Conservation (phyloP, 352 stramenopile species). For the Globisporangium cederbergense region DNA sequence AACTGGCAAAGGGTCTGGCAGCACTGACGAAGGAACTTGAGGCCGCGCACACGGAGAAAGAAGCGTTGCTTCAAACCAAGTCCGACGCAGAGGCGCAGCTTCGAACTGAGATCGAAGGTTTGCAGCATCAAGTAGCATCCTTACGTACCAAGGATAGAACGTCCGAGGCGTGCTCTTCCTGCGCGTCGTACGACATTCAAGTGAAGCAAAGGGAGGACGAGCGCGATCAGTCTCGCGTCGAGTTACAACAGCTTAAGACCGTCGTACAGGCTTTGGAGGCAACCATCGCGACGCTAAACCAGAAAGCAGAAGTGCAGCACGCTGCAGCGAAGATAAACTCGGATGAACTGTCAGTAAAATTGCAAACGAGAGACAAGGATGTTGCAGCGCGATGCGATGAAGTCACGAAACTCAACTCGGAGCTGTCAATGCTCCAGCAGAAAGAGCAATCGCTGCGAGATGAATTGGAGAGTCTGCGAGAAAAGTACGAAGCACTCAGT, state of each 20-base stretch:
- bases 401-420: slow-evolving; percentile 5
- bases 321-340: not conserved
- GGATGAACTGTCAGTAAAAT: slow-evolving; percentile 2
- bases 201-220: slow-evolving; percentile 8
- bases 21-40: slow-evolving; percentile 5
- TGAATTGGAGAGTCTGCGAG: not conserved
- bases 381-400: slow-evolving; percentile 17
- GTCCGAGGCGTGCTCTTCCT: not conserved
- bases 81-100: not conserved
- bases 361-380: slow-evolving; percentile 19
- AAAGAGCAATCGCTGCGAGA: not conserved
- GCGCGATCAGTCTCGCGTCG: slow-evolving; percentile 14
- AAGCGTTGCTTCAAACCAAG: not conserved
- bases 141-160: not conserved
- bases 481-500: not conserved
- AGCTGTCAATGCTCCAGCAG: not conserved
- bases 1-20: not conserved
- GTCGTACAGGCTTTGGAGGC: not conserved
- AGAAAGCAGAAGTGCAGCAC: slow-evolving; percentile 12
- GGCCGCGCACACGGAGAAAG: not conserved
- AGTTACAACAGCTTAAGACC: slow-evolving; percentile 13
- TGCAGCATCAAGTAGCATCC: not conserved
- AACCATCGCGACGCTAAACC: slow-evolving; percentile 8
- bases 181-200: slow-evolving; percentile 11
- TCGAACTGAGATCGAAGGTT: not conserved